Evolutionary conservation across 441 rosid species (phyloP).

Genomic region (Aleurites moluccanus): DNA sequence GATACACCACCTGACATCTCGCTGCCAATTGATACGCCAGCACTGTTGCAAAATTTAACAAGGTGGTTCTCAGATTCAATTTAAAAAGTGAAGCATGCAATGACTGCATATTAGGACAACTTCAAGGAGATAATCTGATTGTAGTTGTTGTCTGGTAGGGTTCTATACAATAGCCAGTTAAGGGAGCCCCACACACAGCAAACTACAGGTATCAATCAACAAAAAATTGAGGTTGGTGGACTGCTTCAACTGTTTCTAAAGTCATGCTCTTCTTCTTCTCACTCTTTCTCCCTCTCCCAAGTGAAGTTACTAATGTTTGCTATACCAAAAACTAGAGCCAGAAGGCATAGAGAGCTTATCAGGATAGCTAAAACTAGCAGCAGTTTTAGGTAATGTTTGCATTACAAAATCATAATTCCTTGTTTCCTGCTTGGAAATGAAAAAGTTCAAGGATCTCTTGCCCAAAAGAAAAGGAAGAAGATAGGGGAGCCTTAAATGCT

Average conservation of each 20-base stretch:
- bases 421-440: background rate
- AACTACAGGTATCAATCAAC: background rate
- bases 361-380: background rate
- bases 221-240: background rate
- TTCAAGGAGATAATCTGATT: background rate
- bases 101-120: background rate
- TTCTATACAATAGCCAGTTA: background rate
- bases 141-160: background rate
- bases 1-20: slow-evolving; percentile 98
- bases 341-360: background rate
- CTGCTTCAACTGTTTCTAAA: background rate
- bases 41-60: slow-evolving; percentile 49
- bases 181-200: background rate
- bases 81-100: slow-evolving; percentile 8
- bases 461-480: too few relatives aligned
- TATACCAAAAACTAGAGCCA: background rate
- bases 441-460: too few relatives aligned
- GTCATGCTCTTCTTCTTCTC: background rate
- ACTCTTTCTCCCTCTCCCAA: background rate
- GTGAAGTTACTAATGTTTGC: background rate
- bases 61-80: slow-evolving; percentile 22
- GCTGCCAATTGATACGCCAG: slow-evolving; percentile 91
- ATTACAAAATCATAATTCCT: background rate
- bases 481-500: too few relatives aligned
- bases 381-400: background rate